Conservation (phyloP, 495 filamentous ascomycete genomes). For the Tuber magnatum region DNA sequence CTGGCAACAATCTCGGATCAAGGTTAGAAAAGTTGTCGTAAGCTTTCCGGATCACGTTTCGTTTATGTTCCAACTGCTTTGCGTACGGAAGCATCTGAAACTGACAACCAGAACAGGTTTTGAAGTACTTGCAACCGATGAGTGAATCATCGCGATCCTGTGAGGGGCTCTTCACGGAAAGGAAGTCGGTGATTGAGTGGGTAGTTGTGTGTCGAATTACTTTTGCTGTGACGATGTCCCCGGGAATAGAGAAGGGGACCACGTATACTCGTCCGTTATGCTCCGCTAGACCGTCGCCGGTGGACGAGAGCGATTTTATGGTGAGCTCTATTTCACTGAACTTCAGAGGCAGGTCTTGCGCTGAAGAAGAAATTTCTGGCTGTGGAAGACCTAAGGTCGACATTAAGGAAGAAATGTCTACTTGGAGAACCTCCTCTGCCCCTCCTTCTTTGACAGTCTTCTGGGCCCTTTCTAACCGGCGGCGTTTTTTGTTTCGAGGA, state of each 20-base stretch:
- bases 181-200: constrained; percentile 70
- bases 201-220: constrained; percentile 60
- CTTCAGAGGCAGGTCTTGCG: constrained; percentile 53
- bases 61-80: constrained; percentile 78
- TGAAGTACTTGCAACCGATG: constrained; percentile 77
- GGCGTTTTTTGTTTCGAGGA: neutral
- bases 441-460: constrained; percentile 51
- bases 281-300: constrained; percentile 74
- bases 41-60: constrained; percentile 78
- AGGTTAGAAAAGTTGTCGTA: constrained; percentile 84
- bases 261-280: constrained; percentile 69
- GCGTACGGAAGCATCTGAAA: constrained; percentile 93
- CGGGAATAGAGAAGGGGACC: constrained; percentile 80
- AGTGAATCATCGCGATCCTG: constrained; percentile 67
- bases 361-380: constrained; percentile 30
- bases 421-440: constrained; percentile 64
- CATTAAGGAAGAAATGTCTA: constrained; percentile 62
- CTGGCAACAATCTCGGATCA: constrained; percentile 64
- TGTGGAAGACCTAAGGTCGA: constrained; percentile 46
- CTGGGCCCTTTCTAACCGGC: constrained; percentile 20
- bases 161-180: constrained; percentile 67
- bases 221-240: constrained; percentile 71
- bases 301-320: constrained; percentile 72
- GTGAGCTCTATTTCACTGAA: constrained; percentile 73
- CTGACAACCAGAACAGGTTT: constrained; percentile 83